A percentile compares a stretch with the other conserved stretches of the same genome.
phyloP scores from a whole-genome alignment of 805 yeast genomes.

The Metschnikowia cubensis region DNA sequence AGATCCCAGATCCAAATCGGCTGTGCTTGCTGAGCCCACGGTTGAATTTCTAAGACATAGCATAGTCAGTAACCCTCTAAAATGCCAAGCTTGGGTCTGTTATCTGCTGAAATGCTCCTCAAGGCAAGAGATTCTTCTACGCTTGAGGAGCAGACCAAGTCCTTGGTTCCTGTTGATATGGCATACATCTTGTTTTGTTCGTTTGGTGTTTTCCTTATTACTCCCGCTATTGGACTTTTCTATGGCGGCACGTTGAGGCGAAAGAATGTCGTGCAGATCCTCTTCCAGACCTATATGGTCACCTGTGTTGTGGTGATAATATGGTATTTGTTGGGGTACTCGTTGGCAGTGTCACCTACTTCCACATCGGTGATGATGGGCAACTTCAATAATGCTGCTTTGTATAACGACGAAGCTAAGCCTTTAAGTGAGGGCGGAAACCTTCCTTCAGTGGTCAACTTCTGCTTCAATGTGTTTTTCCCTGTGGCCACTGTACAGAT shows the following conservation, averaged over 20 bases:
- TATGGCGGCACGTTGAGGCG: constrained; percentile 42
- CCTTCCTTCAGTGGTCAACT: constrained; percentile 45
- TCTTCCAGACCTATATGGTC: constrained; percentile 43
- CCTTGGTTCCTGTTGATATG: constrained; percentile 44
- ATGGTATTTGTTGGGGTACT: constrained; percentile 47
- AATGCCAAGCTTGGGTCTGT: constrained; percentile 3
- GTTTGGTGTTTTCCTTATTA: constrained; percentile 45
- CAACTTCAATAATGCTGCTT: constrained; percentile 37
- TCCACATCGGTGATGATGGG: constrained; percentile 29
- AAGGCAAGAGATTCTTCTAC: constrained; percentile 6
- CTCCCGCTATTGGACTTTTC: constrained; percentile 45
- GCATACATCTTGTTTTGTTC: constrained; percentile 46
- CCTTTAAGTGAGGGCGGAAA: constrained; percentile 44
- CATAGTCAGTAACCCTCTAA: not conserved
- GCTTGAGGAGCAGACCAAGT: constrained; percentile 33
- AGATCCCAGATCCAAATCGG: too few species aligned
- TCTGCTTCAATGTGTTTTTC: constrained; percentile 42
- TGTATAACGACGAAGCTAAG: constrained; percentile 34
- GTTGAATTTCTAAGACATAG: not conserved
- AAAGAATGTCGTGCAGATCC: constrained; percentile 41
- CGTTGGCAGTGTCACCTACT: constrained; percentile 38
- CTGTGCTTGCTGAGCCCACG: not conserved
- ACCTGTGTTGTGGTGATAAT: constrained; percentile 35
- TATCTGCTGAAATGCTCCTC: constrained; percentile 4
- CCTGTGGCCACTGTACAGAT: constrained; percentile 49